Conservation (phyloP, 805 yeast species). For the Hanseniaspora hatyaiensis region DNA sequence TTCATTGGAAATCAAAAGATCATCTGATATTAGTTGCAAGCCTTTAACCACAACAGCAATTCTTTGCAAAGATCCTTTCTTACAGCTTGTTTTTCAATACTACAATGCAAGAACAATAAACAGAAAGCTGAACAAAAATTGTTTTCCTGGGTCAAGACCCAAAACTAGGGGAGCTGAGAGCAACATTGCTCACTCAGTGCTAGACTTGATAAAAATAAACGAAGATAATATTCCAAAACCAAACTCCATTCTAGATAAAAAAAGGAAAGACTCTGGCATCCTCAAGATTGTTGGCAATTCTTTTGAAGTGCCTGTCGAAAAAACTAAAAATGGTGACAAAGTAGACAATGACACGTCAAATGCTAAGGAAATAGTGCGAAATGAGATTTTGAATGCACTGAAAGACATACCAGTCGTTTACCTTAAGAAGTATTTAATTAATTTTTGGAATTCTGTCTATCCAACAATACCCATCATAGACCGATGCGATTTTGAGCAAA, state of each 20-base stretch:
- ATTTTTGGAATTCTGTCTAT: constrained; percentile 15
- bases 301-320: neutral
- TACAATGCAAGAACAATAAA: constrained; percentile 14
- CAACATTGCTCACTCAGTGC: constrained; percentile 13
- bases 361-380: neutral
- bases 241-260: constrained; percentile 15
- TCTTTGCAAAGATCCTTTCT: constrained; percentile 8
- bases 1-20: constrained; percentile 16
- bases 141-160: constrained; percentile 7
- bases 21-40: constrained; percentile 13
- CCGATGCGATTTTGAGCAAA: constrained; percentile 1
- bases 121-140: constrained; percentile 10
- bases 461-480: constrained; percentile 15
- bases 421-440: constrained; percentile 9
- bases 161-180: constrained; percentile 9
- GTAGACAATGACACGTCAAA: neutral
- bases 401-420: neutral
- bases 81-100: constrained; percentile 12
- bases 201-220: constrained; percentile 15
- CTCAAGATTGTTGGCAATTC: neutral
- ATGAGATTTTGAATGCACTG: neutral
- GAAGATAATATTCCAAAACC: constrained; percentile 15
- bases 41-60: constrained; percentile 12
- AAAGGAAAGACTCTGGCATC: constrained; percentile 8
- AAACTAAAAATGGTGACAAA: neutral